Base-by-base conservation (phyloP, 495 filamentous ascomycete genomes). In the Penicillium lividum region DNA sequence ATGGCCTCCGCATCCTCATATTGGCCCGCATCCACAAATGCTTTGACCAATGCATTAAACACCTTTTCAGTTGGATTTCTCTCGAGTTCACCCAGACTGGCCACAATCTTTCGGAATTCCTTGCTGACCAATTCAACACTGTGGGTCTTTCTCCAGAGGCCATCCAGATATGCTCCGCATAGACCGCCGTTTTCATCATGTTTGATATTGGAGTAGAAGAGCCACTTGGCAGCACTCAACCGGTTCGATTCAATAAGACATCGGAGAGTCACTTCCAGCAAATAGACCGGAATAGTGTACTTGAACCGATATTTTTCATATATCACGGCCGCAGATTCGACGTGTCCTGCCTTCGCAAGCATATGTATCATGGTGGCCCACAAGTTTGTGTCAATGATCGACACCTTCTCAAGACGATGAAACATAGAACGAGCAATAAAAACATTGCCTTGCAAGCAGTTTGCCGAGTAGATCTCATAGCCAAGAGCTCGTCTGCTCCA, bases 91-190 rank as follows among this genome's bases (percentile, higher is more conserved):
- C 60, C 53, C 11, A 76, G 58, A 27, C 62, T 59, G 10, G 55
- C 43, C 30, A 80, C 34, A 1, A 78, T 46, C 33, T 64, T 72
- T 16, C 56, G 60, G 27, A 78, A 64, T 57, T 78, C 71, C 9
- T 61, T 55, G 27, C 65, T 72, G 16, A 80, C 13, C 22, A 77
- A 58, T 33, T 78, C 72, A 11, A 76, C 69, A 31, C 64, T 77
- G 16, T 70, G 60, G 5, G 77, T 74, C 61, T 77, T 80, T 58
- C 62, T 74, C 77, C 77, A 80, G 8, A 78, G 33, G 4, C 71
- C 71, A 29, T 68, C 66, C n/a, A 80, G 68, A 58, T 72, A 80
- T 10, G 69, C 67, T 31, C 74, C 74, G 44, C 68, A 72, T 9
- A 80, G 28, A 3, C 72, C 73, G 34, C 74, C 77, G 27, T 70